Percentiles rank a stretch among this genome's conserved stretches.
These are phyloP conservation scores for Cerioporus squamosus DNA, from an alignment of 1,284 basidiomycete genomes.

Conservation along the genomic window DNA sequence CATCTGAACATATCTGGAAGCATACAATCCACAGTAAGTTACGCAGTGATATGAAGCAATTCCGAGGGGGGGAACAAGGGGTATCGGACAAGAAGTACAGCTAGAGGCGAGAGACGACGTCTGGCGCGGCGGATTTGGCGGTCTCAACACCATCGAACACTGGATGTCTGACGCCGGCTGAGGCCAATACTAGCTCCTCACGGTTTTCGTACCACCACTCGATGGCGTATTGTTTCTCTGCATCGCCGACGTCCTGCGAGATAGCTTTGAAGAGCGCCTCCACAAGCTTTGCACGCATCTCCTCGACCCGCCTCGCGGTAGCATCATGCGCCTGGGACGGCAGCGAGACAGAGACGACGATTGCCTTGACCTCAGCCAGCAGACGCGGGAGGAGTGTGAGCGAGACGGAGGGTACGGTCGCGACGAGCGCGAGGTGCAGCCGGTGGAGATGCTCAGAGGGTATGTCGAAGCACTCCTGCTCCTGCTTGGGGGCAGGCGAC, in stretches of 20 bases:
- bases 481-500: neutral
- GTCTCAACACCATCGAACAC: constrained; percentile 7
- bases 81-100: neutral
- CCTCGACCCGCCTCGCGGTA: constrained; percentile 6
- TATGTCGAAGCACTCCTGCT: neutral
- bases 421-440: constrained; percentile 60
- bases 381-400: constrained; percentile 55
- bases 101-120: constrained; percentile 5
- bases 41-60: neutral
- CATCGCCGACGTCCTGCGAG: constrained; percentile 63
- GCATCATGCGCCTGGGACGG: constrained; percentile 8
- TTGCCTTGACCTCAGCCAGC: constrained; percentile 48
- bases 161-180: neutral
- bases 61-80: neutral
- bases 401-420: constrained; percentile 61
- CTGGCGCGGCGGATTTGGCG: neutral
- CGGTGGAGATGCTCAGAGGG: constrained; percentile 49
- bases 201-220: constrained; percentile 66
- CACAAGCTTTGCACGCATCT: constrained; percentile 50
- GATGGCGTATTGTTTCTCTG: constrained; percentile 65
- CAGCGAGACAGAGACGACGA: constrained; percentile 32
- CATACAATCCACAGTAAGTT: neutral
- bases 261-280: constrained; percentile 63
- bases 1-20: no score
- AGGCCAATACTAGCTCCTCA: constrained; percentile 19